Conservation (phyloP, 2,329 filamentous ascomycete species). For the Paradendryphiella salina region DNA sequence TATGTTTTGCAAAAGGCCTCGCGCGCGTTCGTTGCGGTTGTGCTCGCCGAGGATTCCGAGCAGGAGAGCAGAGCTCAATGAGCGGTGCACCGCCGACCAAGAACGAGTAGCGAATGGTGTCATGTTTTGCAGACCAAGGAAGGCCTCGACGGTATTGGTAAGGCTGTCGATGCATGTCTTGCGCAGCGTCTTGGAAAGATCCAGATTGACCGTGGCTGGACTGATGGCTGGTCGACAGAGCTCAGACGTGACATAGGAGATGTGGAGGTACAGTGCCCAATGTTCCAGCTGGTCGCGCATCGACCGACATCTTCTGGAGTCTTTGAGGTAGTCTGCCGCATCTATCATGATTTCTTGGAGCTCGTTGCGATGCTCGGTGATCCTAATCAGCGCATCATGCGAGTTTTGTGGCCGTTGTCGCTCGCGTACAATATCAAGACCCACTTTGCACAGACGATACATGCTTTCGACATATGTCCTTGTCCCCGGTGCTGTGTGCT, state of each 20-base stretch:
- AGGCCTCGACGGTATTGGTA: conserved; percentile 62
- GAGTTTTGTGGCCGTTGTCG: conserved; percentile 59
- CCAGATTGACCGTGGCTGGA: conserved; percentile 51
- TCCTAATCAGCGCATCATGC: conserved; percentile 58
- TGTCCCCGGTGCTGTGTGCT: conserved; percentile 53
- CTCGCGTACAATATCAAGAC: conserved; percentile 63
- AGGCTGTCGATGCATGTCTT: conserved; percentile 61
- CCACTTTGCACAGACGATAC: conserved; percentile 60
- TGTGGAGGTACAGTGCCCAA: conserved; percentile 63
- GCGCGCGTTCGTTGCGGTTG: conserved; percentile 51
- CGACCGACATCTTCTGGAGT: conserved; percentile 54
- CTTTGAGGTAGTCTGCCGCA: conserved; percentile 60
- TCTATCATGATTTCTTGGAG: conserved; percentile 62
- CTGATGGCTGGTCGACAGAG: conserved; percentile 65
- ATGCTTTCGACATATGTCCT: conserved; percentile 62
- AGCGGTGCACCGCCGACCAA: conserved; percentile 51
- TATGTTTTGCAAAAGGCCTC: conserved; percentile 52
- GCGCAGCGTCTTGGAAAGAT: conserved; percentile 54
- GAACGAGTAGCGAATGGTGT: conserved; percentile 51
- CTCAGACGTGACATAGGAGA: conserved; percentile 65
- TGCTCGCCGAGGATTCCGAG: conserved; percentile 52
- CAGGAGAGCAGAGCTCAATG: conserved; percentile 50
- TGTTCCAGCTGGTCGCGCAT: conserved; percentile 61
- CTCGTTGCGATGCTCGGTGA: conserved; percentile 60
- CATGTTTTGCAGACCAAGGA: conserved; percentile 61